These are phyloP conservation scores for Pseudomassariella vexata DNA, from an alignment of 2,329 filamentous ascomycete genomes.

Conservation along the genomic window DNA sequence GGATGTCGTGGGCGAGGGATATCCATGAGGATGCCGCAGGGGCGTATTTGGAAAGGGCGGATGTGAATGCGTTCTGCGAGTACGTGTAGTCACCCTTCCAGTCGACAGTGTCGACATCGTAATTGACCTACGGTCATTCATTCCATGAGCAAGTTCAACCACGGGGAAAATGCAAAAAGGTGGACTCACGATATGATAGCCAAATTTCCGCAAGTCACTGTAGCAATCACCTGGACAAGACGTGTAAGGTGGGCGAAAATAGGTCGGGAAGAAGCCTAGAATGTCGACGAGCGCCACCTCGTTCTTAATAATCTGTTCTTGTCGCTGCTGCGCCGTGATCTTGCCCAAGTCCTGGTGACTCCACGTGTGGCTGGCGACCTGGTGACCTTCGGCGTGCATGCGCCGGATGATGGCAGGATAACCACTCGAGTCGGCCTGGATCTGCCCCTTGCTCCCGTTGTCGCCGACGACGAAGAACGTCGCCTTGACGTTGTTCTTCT, in stretches of 20 bases:
- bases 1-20: constrained; percentile 14
- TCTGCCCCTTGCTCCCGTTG: constrained; percentile 27
- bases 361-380: constrained; percentile 42
- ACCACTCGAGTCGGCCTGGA: constrained; percentile 33
- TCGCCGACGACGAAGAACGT: constrained; percentile 32
- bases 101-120: constrained; percentile 21
- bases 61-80: background rate
- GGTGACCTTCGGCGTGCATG: constrained; percentile 38
- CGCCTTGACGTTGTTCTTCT: constrained; percentile 21
- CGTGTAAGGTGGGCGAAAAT: constrained; percentile 34
- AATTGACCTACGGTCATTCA: constrained; percentile 15
- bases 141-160: too few relatives aligned
- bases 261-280: constrained; percentile 38
- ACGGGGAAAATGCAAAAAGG: constrained; percentile 1
- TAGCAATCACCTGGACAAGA: constrained; percentile 18
- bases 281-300: constrained; percentile 38
- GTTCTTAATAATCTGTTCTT: constrained; percentile 35
- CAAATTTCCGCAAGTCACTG: constrained; percentile 19
- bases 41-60: background rate
- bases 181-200: constrained; percentile 26
- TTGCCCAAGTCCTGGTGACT: constrained; percentile 34
- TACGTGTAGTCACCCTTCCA: constrained; percentile 18
- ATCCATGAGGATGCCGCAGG: constrained; percentile 15
- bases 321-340: constrained; percentile 24
- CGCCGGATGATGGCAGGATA: constrained; percentile 34